Conservation (phyloP, 75 land plant species). For the Larix kaempferi region DNA sequence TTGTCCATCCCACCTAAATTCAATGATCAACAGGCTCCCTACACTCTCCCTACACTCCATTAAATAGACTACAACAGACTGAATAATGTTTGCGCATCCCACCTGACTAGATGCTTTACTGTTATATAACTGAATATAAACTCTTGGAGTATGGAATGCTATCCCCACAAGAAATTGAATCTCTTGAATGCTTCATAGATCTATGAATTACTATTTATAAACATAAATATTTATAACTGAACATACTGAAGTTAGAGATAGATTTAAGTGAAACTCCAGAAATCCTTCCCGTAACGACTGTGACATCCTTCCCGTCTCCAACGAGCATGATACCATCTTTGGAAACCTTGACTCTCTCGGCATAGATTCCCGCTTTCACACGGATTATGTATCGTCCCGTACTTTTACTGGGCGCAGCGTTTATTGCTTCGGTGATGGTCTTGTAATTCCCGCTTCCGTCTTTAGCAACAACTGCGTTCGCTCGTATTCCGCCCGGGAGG, state of each 20-base stretch:
- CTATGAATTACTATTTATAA: no score
- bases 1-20: no score
- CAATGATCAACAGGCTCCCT: no score
- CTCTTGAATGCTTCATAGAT: no score
- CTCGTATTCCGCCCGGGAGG: neutral
- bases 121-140: no score
- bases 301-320: conserved; percentile 27
- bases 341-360: conserved; percentile 11
- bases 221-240: no score
- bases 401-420: conserved; percentile 10
- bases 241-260: conserved; percentile 8
- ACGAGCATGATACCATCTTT: conserved; percentile 24
- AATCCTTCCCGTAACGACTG: conserved; percentile 20
- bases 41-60: no score
- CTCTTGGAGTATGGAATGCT: no score
- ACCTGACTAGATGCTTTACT: no score
- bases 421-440: conserved; percentile 18
- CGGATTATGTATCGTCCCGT: conserved; percentile 13
- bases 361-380: conserved; percentile 32
- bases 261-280: neutral
- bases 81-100: no score
- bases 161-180: no score
- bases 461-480: conserved; percentile 28
- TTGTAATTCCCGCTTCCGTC: conserved; percentile 25
- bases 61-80: no score